phyloP scores from a whole-genome alignment of 139 green algal genomes.

The Chlorella sp. region DNA sequence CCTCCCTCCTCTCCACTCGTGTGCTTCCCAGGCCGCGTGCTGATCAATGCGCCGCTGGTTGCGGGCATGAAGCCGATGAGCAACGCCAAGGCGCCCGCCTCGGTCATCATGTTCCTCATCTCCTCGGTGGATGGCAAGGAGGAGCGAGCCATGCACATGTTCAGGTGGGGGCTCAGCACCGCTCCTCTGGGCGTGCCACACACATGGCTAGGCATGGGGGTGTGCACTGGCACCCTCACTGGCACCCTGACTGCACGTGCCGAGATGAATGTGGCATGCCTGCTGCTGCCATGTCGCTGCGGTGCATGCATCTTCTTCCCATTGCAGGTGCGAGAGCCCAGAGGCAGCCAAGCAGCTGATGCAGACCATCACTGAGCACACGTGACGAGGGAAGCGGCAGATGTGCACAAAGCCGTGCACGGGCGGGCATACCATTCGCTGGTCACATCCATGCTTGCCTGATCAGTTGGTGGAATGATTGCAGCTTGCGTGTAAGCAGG shows the following conservation, averaged over 20 bases:
- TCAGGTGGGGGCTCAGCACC: too few relatives aligned
- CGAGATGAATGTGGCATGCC: too few relatives aligned
- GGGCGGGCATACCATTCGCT: too few relatives aligned
- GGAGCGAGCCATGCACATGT: conserved; percentile 41
- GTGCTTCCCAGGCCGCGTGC: conserved; percentile 35
- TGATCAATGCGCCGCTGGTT: conserved; percentile 46
- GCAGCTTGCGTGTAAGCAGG: too few relatives aligned
- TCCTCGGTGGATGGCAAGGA: conserved; percentile 22
- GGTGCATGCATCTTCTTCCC: neutral
- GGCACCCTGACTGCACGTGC: too few relatives aligned
- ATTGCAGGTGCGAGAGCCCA: conserved; percentile 5
- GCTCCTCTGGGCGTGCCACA: too few relatives aligned
- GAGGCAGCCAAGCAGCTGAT: conserved; percentile 38
- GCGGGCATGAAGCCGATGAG: conserved; percentile 40
- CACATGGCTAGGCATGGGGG: too few relatives aligned
- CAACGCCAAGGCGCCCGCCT: conserved; percentile 42
- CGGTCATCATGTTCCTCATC: conserved; percentile 48
- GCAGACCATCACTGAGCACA: neutral
- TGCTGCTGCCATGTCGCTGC: too few relatives aligned
- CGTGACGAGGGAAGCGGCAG: too few relatives aligned
- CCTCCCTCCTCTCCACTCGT: neutral
- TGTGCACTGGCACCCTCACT: too few relatives aligned
- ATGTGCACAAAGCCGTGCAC: too few relatives aligned
- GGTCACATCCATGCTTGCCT: neutral
- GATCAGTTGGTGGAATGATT: too few relatives aligned